Base-by-base conservation (phyloP, 129 eudicot species). In the Flaveria bidentis region DNA sequence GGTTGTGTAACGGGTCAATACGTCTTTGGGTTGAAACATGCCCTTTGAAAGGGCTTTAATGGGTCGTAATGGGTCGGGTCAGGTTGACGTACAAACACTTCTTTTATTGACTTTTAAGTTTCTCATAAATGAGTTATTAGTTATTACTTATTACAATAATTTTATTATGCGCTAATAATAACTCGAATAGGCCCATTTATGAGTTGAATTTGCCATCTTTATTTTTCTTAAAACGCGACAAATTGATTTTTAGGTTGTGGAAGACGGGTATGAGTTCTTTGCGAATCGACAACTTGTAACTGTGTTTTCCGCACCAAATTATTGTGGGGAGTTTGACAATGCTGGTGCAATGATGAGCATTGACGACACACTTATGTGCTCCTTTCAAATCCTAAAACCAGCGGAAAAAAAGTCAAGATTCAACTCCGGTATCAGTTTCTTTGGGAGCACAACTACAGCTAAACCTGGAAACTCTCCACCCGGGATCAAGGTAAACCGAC, bases 301-400 rank as follows among this genome's bases (percentile, higher is more conserved):
- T 0, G 82, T 85, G 26, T 85, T 82, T 75, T 76, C 89, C 2
- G 89, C 87, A 26, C 87, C 87, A 61, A 80, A 84, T 66, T 84
- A 84, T 68, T 69, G 89, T 78, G 86, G 90, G 30, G 85, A 84
- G 73, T 80, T 86, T 46, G 87, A 84, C 68, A 81, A 83, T 50
- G 85, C 85, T 2, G 87, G 90, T 44, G 90, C 87, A 13, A 84
- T 87, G 91, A 87, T 87, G 91, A 87, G 88, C 49, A 88, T 87
- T 18, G 91, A 87, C 25, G 82, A 81, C 17, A 81, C 91, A 45
- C 75, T 87, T 61, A 87, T 87, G 91, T 87, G 91, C 66, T 87
- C 91, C 18, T 87, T 87, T 49, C 91, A 87, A 68, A 78, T 87
- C 26, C 26, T 87, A 60, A 84, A 87, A 79, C 91, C 91, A 0